A percentile compares a stretch with the other conserved stretches of the same genome.
phyloP scores from a whole-genome alignment of 108 stramenopile species.

The Cyclotella kingstonii region DNA sequence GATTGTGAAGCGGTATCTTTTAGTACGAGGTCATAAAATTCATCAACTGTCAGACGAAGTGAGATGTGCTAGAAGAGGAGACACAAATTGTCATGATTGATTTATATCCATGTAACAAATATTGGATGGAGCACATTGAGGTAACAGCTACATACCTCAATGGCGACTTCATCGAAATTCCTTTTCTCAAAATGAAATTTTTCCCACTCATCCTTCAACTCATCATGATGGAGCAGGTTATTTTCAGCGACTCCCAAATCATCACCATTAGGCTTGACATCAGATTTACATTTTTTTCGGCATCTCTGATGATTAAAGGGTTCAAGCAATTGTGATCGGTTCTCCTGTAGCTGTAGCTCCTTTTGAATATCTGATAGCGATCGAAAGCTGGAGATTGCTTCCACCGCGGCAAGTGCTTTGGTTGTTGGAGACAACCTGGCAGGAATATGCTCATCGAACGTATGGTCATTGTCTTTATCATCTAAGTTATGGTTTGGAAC shows the following conservation, averaged over 20 bases:
- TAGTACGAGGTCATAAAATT: conserved; percentile 55
- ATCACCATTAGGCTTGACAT: not conserved
- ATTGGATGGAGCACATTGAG: too few relatives aligned
- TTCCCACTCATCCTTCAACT: conserved; percentile 16
- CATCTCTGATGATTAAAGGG: too few relatives aligned
- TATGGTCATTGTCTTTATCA: not conserved
- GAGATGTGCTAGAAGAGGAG: conserved; percentile 1
- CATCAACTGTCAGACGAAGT: conserved; percentile 48
- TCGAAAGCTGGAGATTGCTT: conserved; percentile 35
- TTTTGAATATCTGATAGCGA: conserved; percentile 19
- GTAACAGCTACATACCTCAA: conserved; percentile 26
- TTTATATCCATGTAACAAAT: not conserved
- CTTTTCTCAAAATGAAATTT: conserved; percentile 24
- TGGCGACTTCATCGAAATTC: conserved; percentile 26
- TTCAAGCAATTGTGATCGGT: too few relatives aligned
- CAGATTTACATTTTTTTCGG: not conserved
- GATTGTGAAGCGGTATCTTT: conserved; percentile 52
- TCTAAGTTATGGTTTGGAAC: not conserved
- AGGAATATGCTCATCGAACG: not conserved
- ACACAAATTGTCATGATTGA: not conserved
- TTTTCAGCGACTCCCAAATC: not conserved
- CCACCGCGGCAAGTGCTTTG: conserved; percentile 34
- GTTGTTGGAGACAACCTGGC: conserved; percentile 18
- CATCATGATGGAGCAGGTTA: not conserved
- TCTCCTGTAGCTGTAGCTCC: conserved; percentile 6